Evolutionary conservation across 2,329 filamentous ascomycete species (phyloP).

Genomic region (Penicillium sp.): DNA sequence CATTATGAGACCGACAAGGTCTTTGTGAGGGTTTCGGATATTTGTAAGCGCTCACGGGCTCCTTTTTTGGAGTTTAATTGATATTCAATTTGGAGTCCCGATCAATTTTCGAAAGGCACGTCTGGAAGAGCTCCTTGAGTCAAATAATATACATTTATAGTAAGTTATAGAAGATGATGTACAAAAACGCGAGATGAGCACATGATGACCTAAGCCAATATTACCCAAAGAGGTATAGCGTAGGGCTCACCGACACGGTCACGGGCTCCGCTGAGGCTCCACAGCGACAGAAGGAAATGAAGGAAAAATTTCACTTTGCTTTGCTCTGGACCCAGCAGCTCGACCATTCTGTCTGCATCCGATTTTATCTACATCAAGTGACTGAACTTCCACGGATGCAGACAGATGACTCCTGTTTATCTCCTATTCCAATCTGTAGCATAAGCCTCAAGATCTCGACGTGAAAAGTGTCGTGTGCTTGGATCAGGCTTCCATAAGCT

Average conservation of each 20-base stretch:
- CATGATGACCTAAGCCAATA: constrained; percentile 18
- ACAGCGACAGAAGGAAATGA: constrained; percentile 15
- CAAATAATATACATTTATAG: not conserved
- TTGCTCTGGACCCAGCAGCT: constrained; percentile 9
- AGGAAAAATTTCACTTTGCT: constrained; percentile 22
- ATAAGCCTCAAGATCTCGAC: constrained; percentile 6
- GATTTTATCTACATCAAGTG: constrained; percentile 11
- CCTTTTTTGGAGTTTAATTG: not conserved
- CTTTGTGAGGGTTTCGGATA: not conserved
- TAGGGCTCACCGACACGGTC: constrained; percentile 20
- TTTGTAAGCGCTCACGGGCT: not conserved
- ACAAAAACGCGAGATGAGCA: constrained; percentile 1
- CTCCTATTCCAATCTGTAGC: constrained; percentile 12
- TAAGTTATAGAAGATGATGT: not conserved
- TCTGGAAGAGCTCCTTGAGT: not conserved
- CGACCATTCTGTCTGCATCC: constrained; percentile 19
- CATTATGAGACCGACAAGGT: not conserved
- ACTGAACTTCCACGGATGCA: constrained; percentile 17
- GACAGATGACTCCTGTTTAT: constrained; percentile 18
- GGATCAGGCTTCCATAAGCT: constrained; percentile 15
- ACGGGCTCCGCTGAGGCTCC: constrained; percentile 28
- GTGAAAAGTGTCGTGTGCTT: constrained; percentile 26
- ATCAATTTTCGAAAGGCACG: not conserved
- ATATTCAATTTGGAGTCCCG: not conserved
- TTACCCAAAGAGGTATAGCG: constrained; percentile 14